Evolutionary conservation across 106 monocot genomes (phyloP), one percentile per base, ranked within the genome.

Genomic region (Posidonia australis): DNA sequence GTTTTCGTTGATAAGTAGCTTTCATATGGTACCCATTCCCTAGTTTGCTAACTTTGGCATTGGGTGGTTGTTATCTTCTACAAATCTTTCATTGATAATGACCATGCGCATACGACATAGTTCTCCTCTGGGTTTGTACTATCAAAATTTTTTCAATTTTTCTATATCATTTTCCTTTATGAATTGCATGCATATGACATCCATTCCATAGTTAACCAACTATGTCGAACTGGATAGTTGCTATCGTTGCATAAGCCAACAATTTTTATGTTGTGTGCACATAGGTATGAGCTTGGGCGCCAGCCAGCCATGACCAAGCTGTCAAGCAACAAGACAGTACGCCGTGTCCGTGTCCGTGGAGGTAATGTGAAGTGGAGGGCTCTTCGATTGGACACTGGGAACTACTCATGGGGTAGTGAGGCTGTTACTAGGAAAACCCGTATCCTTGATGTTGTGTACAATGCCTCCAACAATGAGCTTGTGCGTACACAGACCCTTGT

Each of bases 211-310:
- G n/a, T n/a, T n/a, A n/a, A n/a, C n/a, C n/a, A n/a, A n/a, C n/a
- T n/a, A n/a, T n/a, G n/a, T n/a, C n/a, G n/a, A n/a, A n/a, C n/a
- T n/a, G n/a, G n/a, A n/a, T n/a, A n/a, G n/a, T n/a, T n/a, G n/a
- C n/a, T n/a, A n/a, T n/a, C n/a, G n/a, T n/a, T n/a, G n/a, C n/a
- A n/a, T n/a, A n/a, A n/a, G n/a, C n/a, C n/a, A 17, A n/a, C 30
- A 30, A 49, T 65, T 25, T 62, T 44, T 25, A 23, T 21, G 27
- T 11, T 52, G 24, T 43, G 2, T 62, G 6, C 20, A 26, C 12
- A 42, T 36, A 83, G 83, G 83, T 83, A 83, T 18, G 83, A 83
- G 70, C 64, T 83, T 60, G 83, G 83, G 1, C 49, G 73, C 13
- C 73, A 73, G 48, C 65, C 73, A 20, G 73, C 73, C 9, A 73